Evolutionary conservation across 1,284 basidiomycete genomes (phyloP).

Genomic region (Microbotryum silenes-acaulis): DNA sequence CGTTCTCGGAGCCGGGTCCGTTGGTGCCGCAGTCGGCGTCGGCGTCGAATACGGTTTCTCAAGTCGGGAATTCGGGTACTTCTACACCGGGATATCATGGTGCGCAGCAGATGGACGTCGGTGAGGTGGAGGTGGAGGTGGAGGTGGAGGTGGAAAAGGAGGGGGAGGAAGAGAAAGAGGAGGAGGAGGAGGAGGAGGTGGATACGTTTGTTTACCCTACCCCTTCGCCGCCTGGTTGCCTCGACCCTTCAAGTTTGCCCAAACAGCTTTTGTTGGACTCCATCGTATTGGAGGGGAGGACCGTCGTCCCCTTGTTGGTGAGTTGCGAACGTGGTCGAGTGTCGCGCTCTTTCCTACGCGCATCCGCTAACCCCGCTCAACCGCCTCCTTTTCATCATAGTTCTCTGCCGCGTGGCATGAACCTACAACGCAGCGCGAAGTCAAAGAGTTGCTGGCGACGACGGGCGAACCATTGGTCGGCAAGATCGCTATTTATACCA

Average conservation of each 20-base stretch:
- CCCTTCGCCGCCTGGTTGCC: conserved; percentile 39
- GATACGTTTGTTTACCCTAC: conserved; percentile 27
- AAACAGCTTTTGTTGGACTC: conserved; percentile 22
- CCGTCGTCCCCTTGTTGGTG: conserved; percentile 28
- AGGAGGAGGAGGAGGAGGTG: conserved; percentile 32
- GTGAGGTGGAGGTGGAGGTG: conserved; percentile 11
- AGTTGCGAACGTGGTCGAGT: background rate
- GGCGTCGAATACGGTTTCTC: background rate
- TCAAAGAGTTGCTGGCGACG: conserved; percentile 32
- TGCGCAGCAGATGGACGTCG: background rate
- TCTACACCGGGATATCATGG: background rate
- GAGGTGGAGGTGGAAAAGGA: conserved; percentile 27
- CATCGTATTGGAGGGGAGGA: conserved; percentile 27
- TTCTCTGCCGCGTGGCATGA: conserved; percentile 30
- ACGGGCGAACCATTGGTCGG: conserved; percentile 25
- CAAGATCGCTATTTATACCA: conserved; percentile 17
- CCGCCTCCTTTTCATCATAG: conserved; percentile 5
- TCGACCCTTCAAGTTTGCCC: conserved; percentile 34
- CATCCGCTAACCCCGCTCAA: background rate
- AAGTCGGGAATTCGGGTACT: background rate
- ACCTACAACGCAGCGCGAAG: conserved; percentile 11
- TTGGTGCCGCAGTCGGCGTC: conserved; percentile 44
- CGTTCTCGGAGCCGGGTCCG: conserved; percentile 44
- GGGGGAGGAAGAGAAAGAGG: conserved; percentile 25
- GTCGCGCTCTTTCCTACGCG: background rate